These are phyloP conservation scores for Priceomyces haplophilus DNA, from an alignment of 805 yeast genomes.

Conservation along the genomic window DNA sequence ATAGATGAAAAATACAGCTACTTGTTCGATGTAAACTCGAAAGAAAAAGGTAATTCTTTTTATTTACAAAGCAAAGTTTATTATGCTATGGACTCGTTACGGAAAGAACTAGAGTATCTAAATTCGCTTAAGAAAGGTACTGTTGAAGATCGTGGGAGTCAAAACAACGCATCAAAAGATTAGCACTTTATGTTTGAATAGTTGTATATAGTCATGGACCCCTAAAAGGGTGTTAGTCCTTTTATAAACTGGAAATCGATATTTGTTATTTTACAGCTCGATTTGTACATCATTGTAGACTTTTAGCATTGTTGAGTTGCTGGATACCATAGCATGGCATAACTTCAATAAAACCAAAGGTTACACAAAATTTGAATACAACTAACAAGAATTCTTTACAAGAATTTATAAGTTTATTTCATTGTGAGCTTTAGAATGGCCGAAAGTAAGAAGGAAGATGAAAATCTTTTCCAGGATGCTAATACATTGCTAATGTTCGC, in stretches of 20 bases:
- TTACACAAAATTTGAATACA: slow-evolving; percentile 3
- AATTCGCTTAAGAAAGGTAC: slow-evolving; percentile 40
- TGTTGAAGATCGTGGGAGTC: slow-evolving; percentile 10
- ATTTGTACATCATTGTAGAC: too few relatives aligned
- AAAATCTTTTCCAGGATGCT: slow-evolving; percentile 55
- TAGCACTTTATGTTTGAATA: background rate
- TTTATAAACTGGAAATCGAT: too few relatives aligned
- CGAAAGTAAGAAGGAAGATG: slow-evolving; percentile 22
- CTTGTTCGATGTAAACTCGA: slow-evolving; percentile 82
- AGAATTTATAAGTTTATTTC: background rate
- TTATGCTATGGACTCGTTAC: slow-evolving; percentile 89
- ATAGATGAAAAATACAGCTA: slow-evolving; percentile 72
- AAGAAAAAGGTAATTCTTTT: slow-evolving; percentile 94
- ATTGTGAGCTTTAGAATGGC: background rate
- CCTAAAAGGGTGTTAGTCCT: too few relatives aligned
- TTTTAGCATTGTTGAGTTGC: too few relatives aligned
- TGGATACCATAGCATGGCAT: too few relatives aligned
- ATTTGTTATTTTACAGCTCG: too few relatives aligned
- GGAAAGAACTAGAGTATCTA: slow-evolving; percentile 66
- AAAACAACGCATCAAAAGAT: background rate
- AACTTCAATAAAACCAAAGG: too few relatives aligned
- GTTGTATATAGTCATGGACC: slow-evolving; percentile 2
- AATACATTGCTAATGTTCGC: slow-evolving; percentile 61
- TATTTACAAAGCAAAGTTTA: slow-evolving; percentile 90
- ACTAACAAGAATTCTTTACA: too few relatives aligned